Percentiles rank a stretch among this genome's conserved stretches.
Conservation (phyloP, 129 eudicot genomes). For the Arctium lappa region DNA sequence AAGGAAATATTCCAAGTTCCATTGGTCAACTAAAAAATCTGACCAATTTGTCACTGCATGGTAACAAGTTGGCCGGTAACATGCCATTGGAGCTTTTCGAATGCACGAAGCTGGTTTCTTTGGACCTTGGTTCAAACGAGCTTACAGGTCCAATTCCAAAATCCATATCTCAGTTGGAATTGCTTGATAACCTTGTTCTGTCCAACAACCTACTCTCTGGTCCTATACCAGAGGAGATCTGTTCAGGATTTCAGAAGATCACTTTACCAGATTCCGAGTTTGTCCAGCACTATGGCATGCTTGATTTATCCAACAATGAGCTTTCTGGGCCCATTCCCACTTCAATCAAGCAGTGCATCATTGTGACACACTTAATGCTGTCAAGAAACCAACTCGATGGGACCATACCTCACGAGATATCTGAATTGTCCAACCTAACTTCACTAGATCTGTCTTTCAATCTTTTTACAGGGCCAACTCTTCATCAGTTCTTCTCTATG, state of each 20-base stretch:
- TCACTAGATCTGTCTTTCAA: slow-evolving; percentile 76
- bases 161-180: slow-evolving; percentile 50
- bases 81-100: slow-evolving; percentile 74
- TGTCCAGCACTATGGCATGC: slow-evolving; percentile 88
- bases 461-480: slow-evolving; percentile 43
- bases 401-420: slow-evolving; percentile 63
- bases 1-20: slow-evolving; percentile 66
- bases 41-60: slow-evolving; percentile 79
- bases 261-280: slow-evolving; percentile 86
- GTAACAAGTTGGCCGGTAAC: slow-evolving; percentile 63
- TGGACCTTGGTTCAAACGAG: slow-evolving; percentile 70
- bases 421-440: slow-evolving; percentile 54
- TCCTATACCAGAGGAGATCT: slow-evolving; percentile 74
- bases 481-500: slow-evolving; percentile 58
- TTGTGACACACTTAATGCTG: slow-evolving; percentile 49
- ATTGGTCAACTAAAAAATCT: slow-evolving; percentile 68
- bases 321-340: slow-evolving; percentile 72
- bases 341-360: slow-evolving; percentile 61
- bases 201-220: slow-evolving; percentile 71
- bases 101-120: slow-evolving; percentile 64
- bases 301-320: slow-evolving; percentile 75
- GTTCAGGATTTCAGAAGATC: slow-evolving; percentile 80
- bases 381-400: slow-evolving; percentile 70
- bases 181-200: slow-evolving; percentile 81
- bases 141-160: slow-evolving; percentile 66